Conservation (phyloP, 805 yeast genomes). For the Monosporozyma servazzii region DNA sequence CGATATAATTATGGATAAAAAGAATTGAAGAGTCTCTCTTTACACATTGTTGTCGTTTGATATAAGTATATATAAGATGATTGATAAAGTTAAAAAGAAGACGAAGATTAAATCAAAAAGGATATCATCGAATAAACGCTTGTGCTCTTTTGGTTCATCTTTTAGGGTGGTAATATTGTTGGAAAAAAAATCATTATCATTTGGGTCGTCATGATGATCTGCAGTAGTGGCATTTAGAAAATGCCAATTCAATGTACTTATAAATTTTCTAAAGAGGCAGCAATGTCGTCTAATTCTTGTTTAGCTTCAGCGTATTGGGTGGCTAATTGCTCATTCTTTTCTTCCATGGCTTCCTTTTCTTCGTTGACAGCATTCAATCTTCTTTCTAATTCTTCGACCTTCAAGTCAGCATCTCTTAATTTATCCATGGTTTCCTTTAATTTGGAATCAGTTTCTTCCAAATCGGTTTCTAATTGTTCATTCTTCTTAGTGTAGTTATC, state of each 20-base stretch:
- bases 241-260: conserved; percentile 8
- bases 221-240: neutral
- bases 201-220: neutral
- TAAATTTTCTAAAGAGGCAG: conserved; percentile 78
- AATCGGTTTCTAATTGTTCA: conserved; percentile 74
- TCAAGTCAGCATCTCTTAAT: conserved; percentile 89
- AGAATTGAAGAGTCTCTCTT: neutral
- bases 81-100: neutral
- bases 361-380: conserved; percentile 84
- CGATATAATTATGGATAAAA: too few species aligned
- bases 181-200: neutral
- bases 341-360: conserved; percentile 86
- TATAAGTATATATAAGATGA: neutral
- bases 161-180: neutral
- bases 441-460: conserved; percentile 78
- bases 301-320: conserved; percentile 76
- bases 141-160: neutral
- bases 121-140: neutral
- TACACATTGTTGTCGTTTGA: neutral
- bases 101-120: neutral
- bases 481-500: conserved; percentile 89
- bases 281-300: conserved; percentile 92
- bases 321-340: conserved; percentile 79
- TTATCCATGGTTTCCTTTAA: conserved; percentile 89
- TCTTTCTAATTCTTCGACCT: conserved; percentile 93